Base-by-base conservation (phyloP, 108 stramenopile species). In the Pseudonitzschia delicatissima region DNA sequence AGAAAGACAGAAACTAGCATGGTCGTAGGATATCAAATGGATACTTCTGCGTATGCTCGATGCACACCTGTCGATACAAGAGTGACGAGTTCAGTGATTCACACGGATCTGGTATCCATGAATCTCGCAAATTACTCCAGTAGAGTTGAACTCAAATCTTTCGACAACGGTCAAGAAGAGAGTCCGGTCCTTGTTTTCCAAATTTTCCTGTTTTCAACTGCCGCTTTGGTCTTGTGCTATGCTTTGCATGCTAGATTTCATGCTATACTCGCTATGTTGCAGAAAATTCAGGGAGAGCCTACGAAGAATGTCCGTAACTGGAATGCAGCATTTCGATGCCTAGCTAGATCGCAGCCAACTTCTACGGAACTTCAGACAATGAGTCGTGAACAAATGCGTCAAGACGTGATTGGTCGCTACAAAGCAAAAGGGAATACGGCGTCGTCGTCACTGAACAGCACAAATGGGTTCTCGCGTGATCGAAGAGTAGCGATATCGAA, bases 361-460 rank as follows among this genome's bases (percentile, higher is more conserved):
- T 79, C 88, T 5, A 48, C 76, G 7, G 92, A 93, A 39, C 78
- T 93, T 27, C 69, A 86, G 63, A 66, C 81, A 23, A 50, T 93
- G 25, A 82, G 87, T 15, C 77, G 84, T 50, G 92, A 90, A 58
- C 92, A 93, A 64, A 80, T 77, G 12, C 80, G 84, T 27, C 88
- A 90, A 49, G 78, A 86, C 29, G 75, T 93, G 23, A 60, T 82
- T 12, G 62, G 76, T 45, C 72, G 83, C 32, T 90, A 80, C 45
- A 82, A 75, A 63, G 78, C 63, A 45, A 68, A 71, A 33, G 81
- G 81, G 21, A 69, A 77, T 23, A 51, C 76, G 18, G 65, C 81
- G 27, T 77, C 91, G 17, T 74, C 77, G 20, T 86, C 85, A 40
- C 71, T 92, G 4, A 66, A 52, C 27, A 66, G 61, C 34, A 64